phyloP scores from a whole-genome alignment of 2,329 filamentous ascomycete genomes.

The Ceratocystis colombiana region DNA sequence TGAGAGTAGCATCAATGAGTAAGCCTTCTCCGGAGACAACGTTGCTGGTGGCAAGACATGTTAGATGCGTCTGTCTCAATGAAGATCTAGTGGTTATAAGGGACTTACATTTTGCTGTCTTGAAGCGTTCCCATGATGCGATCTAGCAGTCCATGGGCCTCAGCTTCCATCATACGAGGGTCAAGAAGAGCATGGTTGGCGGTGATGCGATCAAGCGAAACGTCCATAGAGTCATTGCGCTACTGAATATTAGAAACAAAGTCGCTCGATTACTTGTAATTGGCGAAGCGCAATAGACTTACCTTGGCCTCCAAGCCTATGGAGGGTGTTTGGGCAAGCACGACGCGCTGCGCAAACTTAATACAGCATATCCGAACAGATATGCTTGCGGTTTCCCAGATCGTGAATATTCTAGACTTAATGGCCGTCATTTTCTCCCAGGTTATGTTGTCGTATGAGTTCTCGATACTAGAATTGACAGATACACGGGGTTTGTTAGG shows the following conservation, averaged over 20 bases:
- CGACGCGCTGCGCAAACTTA: constrained; percentile 91
- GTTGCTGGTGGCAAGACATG: constrained; percentile 25
- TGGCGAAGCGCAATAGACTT: constrained; percentile 33
- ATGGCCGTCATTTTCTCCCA: constrained; percentile 86
- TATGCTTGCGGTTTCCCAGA: constrained; percentile 71
- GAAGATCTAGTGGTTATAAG: too few relatives aligned
- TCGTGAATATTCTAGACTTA: constrained; percentile 75
- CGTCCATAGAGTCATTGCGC: constrained; percentile 51
- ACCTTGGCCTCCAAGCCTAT: constrained; percentile 73
- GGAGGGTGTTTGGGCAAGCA: constrained; percentile 83
- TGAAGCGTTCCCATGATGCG: constrained; percentile 76
- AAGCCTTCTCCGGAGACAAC: constrained; percentile 59
- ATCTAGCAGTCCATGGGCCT: constrained; percentile 83
- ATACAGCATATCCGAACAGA: constrained; percentile 87
- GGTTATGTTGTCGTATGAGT: constrained; percentile 65
- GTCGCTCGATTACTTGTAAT: constrained; percentile 9
- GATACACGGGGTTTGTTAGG: not conserved
- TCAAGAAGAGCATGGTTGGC: constrained; percentile 72
- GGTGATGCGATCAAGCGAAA: constrained; percentile 77
- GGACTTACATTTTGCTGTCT: constrained; percentile 45
- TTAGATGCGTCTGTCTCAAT: constrained; percentile 10
- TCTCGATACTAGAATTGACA: constrained; percentile 59
- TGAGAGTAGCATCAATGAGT: constrained; percentile 81
- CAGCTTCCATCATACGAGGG: constrained; percentile 74
- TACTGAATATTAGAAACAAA: constrained; percentile 28